These are phyloP conservation scores for Juglanconis juglandina DNA, from an alignment of 2,329 filamentous ascomycete genomes.

Conservation along the genomic window DNA sequence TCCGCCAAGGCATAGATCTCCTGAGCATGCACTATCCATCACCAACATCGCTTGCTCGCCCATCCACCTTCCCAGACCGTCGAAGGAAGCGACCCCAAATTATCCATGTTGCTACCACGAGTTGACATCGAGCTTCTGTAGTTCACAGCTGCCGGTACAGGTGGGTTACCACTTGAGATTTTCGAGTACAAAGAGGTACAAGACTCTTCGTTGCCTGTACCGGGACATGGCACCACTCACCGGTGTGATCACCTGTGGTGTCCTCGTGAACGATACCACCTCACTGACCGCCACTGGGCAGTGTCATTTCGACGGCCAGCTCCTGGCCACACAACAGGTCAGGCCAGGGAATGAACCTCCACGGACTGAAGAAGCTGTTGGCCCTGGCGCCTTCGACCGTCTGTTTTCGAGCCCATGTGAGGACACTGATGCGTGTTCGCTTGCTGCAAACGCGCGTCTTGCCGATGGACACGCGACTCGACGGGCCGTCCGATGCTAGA, in stretches of 20 bases:
- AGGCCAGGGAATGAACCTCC: neutral
- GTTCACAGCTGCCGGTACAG: neutral
- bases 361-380: neutral
- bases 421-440: neutral
- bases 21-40: conserved; percentile 1
- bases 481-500: neutral
- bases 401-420: neutral
- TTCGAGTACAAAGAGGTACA: neutral
- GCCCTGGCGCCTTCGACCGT: neutral
- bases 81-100: neutral
- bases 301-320: neutral
- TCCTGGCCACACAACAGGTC: neutral
- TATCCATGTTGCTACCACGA: neutral
- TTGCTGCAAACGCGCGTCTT: neutral
- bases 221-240: neutral
- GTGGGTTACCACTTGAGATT: neutral
- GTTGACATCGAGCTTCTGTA: neutral
- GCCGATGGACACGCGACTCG: neutral
- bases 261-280: neutral
- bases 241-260: neutral
- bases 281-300: too few relatives aligned
- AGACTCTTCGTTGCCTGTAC: neutral
- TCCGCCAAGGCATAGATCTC: neutral
- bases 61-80: neutral
- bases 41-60: neutral